A percentile compares a stretch with the other conserved stretches of the same genome.
These are phyloP conservation scores for Trametes sanguinea DNA, from an alignment of 768 basidiomycete genomes.

Conservation along the genomic window DNA sequence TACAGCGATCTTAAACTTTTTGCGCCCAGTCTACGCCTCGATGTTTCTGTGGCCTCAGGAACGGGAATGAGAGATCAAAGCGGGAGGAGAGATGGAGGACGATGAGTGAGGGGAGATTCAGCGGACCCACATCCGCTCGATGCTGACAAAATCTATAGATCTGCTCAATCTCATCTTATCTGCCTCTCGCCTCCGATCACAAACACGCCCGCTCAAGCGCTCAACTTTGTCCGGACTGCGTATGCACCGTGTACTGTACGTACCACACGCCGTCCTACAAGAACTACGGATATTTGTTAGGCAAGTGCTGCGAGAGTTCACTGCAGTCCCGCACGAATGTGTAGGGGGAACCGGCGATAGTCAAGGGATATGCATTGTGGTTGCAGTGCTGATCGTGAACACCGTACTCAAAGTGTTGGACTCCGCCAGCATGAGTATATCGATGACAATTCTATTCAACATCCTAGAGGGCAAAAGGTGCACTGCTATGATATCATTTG, in stretches of 20 bases:
- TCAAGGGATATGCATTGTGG: too few relatives aligned
- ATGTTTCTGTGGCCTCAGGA: too few relatives aligned
- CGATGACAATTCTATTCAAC: too few relatives aligned
- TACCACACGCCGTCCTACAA: too few relatives aligned
- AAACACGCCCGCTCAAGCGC: too few relatives aligned
- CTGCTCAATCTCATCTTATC: conserved; percentile 9
- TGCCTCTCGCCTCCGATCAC: background rate
- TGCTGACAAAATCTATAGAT: conserved; percentile 15
- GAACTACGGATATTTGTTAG: too few relatives aligned
- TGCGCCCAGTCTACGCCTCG: background rate
- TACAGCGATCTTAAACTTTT: background rate
- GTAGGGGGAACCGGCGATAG: too few relatives aligned
- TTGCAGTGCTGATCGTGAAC: background rate
- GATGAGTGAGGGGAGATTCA: background rate
- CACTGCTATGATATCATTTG: too few relatives aligned
- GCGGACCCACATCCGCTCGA: background rate
- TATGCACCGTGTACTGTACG: background rate
- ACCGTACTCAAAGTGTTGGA: background rate
- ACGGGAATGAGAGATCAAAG: background rate
- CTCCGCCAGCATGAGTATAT: background rate
- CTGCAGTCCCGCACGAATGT: too few relatives aligned
- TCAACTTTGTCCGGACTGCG: too few relatives aligned
- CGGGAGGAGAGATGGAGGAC: background rate
- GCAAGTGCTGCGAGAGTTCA: too few relatives aligned
- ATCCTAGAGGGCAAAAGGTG: too few relatives aligned